Conservation (phyloP, 2,329 filamentous ascomycete species). For the Cucurbitaria berberidis region DNA sequence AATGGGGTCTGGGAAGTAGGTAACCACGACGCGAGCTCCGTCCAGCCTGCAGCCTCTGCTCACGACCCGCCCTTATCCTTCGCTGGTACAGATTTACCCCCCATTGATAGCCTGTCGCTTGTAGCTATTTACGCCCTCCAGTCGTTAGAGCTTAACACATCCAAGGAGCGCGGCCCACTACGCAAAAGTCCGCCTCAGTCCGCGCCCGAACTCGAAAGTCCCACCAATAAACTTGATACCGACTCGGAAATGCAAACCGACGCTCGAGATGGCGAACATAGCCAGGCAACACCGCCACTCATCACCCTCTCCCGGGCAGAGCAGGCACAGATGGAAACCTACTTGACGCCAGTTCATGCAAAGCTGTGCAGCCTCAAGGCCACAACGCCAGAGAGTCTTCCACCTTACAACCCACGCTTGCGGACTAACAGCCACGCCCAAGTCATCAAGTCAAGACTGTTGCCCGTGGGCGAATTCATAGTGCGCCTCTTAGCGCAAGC, state of each 20-base stretch:
- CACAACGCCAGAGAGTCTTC: conserved; percentile 12
- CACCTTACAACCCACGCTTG: conserved; percentile 5
- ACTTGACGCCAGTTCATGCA: conserved; percentile 13
- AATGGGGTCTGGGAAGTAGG: not conserved
- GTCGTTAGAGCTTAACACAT: not conserved
- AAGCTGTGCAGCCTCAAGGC: conserved; percentile 16
- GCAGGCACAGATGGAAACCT: not conserved
- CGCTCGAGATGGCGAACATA: not conserved
- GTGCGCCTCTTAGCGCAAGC: not conserved
- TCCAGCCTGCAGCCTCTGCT: not conserved
- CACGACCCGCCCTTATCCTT: not conserved
- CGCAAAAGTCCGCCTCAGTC: not conserved
- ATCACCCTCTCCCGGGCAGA: not conserved
- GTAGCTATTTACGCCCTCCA: not conserved
- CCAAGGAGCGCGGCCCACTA: not conserved
- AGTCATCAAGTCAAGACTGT: conserved; percentile 19
- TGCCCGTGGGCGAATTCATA: conserved; percentile 24
- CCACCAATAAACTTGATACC: not conserved
- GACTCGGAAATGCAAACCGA: not conserved
- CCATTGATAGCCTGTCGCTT: conserved; percentile 4
- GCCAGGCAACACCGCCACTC: too few species aligned
- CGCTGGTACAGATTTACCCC: not conserved
- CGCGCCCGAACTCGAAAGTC: not conserved
- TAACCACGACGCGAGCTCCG: not conserved
- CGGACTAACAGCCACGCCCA: conserved; percentile 16